These are phyloP conservation scores for Rhodotorula babjevae DNA, from an alignment of 768 basidiomycete species.

Conservation along the genomic window DNA sequence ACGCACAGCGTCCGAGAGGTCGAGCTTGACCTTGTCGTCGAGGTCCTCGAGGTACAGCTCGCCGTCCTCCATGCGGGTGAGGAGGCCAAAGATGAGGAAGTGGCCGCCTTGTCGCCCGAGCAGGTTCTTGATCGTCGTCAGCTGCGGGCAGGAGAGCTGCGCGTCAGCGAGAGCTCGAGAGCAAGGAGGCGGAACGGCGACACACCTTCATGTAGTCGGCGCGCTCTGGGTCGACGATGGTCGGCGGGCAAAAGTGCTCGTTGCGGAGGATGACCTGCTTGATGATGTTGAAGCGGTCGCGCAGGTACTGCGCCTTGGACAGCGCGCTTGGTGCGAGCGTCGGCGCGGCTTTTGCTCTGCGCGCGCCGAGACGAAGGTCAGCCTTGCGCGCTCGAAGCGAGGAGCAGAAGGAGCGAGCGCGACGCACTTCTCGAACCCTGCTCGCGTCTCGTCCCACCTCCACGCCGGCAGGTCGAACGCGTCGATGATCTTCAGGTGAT, in stretches of 20 bases:
- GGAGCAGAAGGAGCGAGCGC: neutral
- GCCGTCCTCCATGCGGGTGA: constrained; percentile 82
- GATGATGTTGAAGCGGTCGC: constrained; percentile 83
- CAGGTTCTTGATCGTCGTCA: constrained; percentile 92
- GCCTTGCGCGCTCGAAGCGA: neutral
- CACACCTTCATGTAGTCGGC: constrained; percentile 77
- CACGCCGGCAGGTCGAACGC: constrained; percentile 95
- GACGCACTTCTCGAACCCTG: constrained; percentile 78
- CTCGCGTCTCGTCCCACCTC: constrained; percentile 80
- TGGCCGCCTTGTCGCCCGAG: constrained; percentile 82
- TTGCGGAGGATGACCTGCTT: constrained; percentile 89
- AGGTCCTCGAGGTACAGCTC: constrained; percentile 85
- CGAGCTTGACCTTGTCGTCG: constrained; percentile 82
- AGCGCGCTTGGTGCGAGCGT: constrained; percentile 79
- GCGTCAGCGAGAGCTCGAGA: too few relatives aligned
- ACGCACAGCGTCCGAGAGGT: constrained; percentile 77
- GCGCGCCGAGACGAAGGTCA: neutral
- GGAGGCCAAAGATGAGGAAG: constrained; percentile 90
- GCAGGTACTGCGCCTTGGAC: constrained; percentile 68
- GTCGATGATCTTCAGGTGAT: constrained; percentile 74
- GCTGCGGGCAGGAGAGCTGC: constrained; percentile 49
- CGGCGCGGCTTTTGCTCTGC: constrained; percentile 56
- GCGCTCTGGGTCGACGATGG: constrained; percentile 72
- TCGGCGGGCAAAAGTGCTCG: constrained; percentile 96
- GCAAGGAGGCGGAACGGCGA: too few relatives aligned